These are phyloP conservation scores for Sarocladium kiliense DNA, from an alignment of 2,329 filamentous ascomycete species.

Conservation along the genomic window DNA sequence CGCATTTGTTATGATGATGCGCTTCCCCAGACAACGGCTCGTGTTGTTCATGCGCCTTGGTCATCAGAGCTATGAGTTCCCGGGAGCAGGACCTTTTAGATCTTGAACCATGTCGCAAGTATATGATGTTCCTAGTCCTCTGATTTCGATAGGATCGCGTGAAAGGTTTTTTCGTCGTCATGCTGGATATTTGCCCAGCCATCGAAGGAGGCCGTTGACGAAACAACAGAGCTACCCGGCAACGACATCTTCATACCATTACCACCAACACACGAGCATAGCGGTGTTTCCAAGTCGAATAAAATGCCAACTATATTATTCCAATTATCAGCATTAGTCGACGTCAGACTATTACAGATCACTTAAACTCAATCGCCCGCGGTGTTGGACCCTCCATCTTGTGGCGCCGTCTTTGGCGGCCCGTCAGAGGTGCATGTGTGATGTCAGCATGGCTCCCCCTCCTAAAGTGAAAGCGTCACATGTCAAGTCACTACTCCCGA, in stretches of 20 bases:
- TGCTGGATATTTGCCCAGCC: no score
- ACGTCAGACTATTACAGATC: no score
- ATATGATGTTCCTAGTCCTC: background rate
- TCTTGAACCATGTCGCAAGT: background rate
- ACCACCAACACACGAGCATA: background rate
- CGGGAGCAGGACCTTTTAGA: background rate
- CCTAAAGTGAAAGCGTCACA: constrained; percentile 1
- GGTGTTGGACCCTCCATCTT: background rate
- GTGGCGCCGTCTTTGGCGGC: background rate
- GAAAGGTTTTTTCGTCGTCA: no score
- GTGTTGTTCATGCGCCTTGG: constrained; percentile 1
- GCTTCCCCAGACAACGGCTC: constrained; percentile 2
- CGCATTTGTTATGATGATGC: constrained; percentile 7
- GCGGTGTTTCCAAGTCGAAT: no score
- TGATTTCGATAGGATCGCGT: background rate
- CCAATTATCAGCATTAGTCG: no score
- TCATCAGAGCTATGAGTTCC: background rate
- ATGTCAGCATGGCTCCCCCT: constrained; percentile 2
- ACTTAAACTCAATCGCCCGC: background rate
- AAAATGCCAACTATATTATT: no score
- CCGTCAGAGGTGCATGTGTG: background rate
- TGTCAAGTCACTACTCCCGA: background rate
- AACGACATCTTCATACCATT: background rate
- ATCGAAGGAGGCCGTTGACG: no score
- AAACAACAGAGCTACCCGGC: background rate